Evolutionary conservation across 805 yeast species (phyloP), one percentile per base, ranked within the genome.

Genomic region (Candida chauliodis): DNA sequence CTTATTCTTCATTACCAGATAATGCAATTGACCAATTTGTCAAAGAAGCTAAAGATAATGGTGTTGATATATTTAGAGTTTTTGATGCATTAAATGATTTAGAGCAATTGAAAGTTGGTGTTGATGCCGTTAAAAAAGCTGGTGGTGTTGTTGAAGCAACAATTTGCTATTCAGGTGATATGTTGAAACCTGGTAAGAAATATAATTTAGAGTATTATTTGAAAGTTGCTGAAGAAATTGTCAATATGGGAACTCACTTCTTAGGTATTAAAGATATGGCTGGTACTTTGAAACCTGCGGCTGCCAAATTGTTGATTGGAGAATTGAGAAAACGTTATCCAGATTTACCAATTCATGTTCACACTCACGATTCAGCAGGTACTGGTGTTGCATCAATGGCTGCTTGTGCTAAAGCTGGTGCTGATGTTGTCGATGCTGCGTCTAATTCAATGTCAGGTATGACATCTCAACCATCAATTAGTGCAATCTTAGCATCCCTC

Each of bases 191-290:
- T 33, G 93, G 93, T 55, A 93, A 93, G 81, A 93, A 93, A 73
- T 93, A 93, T 73, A 89, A 90, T 71, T 76, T 93, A 61, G 86
- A 79, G 35, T 93, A 93, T 73, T 93, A 93, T 70, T 58, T 93
- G 57, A 72, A 73, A 15, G 79, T 91, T 41, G 89, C 86, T 45
- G 95, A 83, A 49, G 71, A 82, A 55, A 81, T 93, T 56, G 96
- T 93, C 43, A 72, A 69, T 45, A 81, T 90, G 87, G 99, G 99
- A 54, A 91, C 98, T 36, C 99, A 93, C 65, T 76, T 93, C 55
- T 74, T 93, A 52, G 99, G 98, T 69, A 93, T 93, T 61, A 93
- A 93, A 70, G 99, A 93, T 71, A 93, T 93, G 99, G 99, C 99
- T 42, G 99, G 99, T 73, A 91, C 98, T 48, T 65, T 93, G 71